Evolutionary conservation across 176 grass and related monocot species (phyloP), one percentile per base, ranked within the genome.

Genomic region (Alloteropsis semialata): DNA sequence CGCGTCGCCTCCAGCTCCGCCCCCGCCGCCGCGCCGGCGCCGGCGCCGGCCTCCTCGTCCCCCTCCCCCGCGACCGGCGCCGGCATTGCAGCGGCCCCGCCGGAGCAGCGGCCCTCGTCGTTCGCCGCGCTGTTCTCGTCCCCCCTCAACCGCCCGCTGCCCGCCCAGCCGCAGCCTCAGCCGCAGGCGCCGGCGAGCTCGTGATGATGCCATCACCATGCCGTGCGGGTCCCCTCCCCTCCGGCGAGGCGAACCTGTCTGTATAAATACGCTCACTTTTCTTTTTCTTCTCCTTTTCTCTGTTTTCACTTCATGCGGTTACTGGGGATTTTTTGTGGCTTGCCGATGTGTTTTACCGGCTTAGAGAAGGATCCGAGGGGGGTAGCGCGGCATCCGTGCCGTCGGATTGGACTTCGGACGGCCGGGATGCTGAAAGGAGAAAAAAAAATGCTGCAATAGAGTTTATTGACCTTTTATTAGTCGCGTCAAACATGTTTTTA

Each of bases 61-160:
- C 65, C 65, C 12, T 2, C 48, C 8, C 24, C 59, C 5, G 19
- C 42, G 0, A 14, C 16, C 3, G 51, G 7, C 51, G 21, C 4
- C 58, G 60, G 32, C 75, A 67, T 59, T 83, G 72, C 22, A 2
- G 3, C 61, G 7, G 8, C 77, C 1, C n/a, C 57, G 4, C 50
- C 85, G 19, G 88, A 90, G 36, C 82, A 57, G 50, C 81, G 85
- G 32, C 88, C 93, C 0, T 88, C 76, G 33, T 96, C 93, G 18
- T 96, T 96, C 86, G 93, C 93, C 18, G 90, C 93, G 3, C 79
- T 96, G 33, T 96, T 96, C 84, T 88, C 83, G 13, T 68, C 84
- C 2, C 71, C 85, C 0, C 83, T 91, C 0, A 54, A 7, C 62
- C 90, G 71, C 65, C 64, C 84, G 7, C 22, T 57, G 41, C 11